Evolutionary conservation across 441 rosid species (phyloP), one percentile per base, ranked within the genome.

Genomic region (Bruguiera hainesii): DNA sequence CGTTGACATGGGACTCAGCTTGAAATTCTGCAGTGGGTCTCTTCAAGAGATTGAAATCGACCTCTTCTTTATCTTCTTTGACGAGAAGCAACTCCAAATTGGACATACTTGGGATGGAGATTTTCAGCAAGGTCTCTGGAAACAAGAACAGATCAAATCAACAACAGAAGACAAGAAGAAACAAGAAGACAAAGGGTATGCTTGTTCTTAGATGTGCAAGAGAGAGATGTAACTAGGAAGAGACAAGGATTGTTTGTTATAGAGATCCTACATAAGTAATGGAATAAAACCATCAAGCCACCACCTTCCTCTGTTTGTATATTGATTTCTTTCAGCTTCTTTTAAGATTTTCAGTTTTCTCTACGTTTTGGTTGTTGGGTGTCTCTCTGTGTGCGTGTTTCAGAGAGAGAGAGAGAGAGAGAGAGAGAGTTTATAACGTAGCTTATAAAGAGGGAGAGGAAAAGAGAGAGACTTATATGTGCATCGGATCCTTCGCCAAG

Each of bases 401-500:
- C 37, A 33, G 37, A 33, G 8, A 33, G 37, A 33, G 26, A 31
- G 30, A 31, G 30, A 67, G 53, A 55, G n/a, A 16, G 49, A 26
- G 31, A 52, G 11, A n/a, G 60, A 64, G 4, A 57, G 39, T 33
- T 46, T 52, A 37, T 28, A 26, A 39, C 25, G 56, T 64, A 29
- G 49, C 18, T 20, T 53, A 65, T 39, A 49, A 50, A 61, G 76
- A 35, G 63, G 63, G 56, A 65, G 64, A 66, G 56, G 16, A 42
- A 11, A 3, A 11, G 16, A 42, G 69, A 70, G 76, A 68, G 75
- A 42, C 29, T 39, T 18, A 42, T 23, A 21, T 58, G 19, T 68
- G 72, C 80, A 70, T 80, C 67, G 82, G 82, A 78, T 78, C 82
- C 76, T 69, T 80, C 81, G 80, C 82, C 82, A 16, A 66, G 73